Conservation (phyloP, 371 early-diverging fungal genomes). For the Syncephalastrum sp. region DNA sequence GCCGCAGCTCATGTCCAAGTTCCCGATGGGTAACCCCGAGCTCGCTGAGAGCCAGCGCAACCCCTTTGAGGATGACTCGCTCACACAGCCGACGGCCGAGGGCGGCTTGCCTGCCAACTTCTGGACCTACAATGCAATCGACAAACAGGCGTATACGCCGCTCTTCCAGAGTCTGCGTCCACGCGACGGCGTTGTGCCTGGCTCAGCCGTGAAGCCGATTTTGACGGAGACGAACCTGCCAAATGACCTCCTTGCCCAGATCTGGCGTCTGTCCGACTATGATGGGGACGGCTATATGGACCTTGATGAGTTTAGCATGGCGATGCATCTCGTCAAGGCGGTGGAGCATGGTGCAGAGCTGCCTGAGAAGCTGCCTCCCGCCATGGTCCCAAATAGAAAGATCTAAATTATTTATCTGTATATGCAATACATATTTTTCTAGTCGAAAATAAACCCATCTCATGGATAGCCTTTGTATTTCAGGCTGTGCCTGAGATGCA, state of each 20-base stretch:
- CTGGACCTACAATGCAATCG: slow-evolving; percentile 52
- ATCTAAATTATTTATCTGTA: slow-evolving; percentile 11
- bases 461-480: too few relatives aligned
- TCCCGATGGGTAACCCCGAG: slow-evolving; percentile 37
- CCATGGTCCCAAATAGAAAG: slow-evolving; percentile 28
- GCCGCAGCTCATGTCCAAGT: slow-evolving; percentile 36
- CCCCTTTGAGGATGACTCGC: slow-evolving; percentile 28
- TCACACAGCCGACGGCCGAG: slow-evolving; percentile 11
- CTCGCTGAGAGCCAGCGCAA: slow-evolving; percentile 28
- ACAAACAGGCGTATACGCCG: slow-evolving; percentile 30
- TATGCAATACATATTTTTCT: slow-evolving; percentile 4
- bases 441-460: background rate
- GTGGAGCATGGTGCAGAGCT: slow-evolving; percentile 47
- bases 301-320: slow-evolving; percentile 65
- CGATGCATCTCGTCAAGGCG: slow-evolving; percentile 59
- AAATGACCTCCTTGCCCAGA: slow-evolving; percentile 51
- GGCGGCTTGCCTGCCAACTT: slow-evolving; percentile 31
- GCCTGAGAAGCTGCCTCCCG: slow-evolving; percentile 48
- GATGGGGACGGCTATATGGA: slow-evolving; percentile 69
- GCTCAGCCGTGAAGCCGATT: slow-evolving; percentile 55
- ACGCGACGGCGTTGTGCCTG: slow-evolving; percentile 58
- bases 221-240: slow-evolving; percentile 57
- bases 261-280: slow-evolving; percentile 73
- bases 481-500: too few relatives aligned
- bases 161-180: slow-evolving; percentile 39